These are phyloP conservation scores for Penicillium sp. DNA, from an alignment of 2,329 filamentous ascomycete species.

Conservation along the genomic window DNA sequence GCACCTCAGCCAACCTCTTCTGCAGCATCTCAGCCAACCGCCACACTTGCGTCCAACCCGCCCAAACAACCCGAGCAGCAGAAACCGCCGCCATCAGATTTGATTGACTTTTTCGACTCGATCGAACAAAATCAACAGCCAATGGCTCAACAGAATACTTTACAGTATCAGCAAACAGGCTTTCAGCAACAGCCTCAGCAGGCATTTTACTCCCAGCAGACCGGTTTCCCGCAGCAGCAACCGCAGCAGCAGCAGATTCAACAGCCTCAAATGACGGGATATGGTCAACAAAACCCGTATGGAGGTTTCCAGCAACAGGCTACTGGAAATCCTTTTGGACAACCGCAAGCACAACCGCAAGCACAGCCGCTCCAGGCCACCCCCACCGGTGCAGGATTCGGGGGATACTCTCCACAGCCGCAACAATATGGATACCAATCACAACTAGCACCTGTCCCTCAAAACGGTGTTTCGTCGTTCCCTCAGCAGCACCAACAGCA, in stretches of 20 bases:
- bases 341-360: conserved; percentile 30
- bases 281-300: conserved; percentile 34
- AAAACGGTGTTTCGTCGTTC: conserved; percentile 54
- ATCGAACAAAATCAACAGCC: conserved; percentile 87
- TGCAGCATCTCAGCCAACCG: conserved; percentile 23
- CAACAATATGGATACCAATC: conserved; percentile 58
- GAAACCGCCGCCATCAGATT: conserved; percentile 61
- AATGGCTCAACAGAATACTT: conserved; percentile 54
- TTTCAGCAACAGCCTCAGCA: conserved; percentile 44
- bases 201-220: conserved; percentile 41
- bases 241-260: conserved; percentile 17
- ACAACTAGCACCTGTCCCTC: conserved; percentile 51
- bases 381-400: conserved; percentile 79
- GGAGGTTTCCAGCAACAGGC: conserved; percentile 32
- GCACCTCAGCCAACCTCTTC: conserved; percentile 27
- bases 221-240: conserved; percentile 40
- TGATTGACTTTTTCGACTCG: conserved; percentile 94
- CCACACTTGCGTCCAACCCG: conserved; percentile 27
- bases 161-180: conserved; percentile 42
- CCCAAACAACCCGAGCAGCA: conserved; percentile 36
- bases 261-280: conserved; percentile 44
- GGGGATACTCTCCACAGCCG: conserved; percentile 74
- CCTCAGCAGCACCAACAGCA: conserved; percentile 45
- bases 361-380: conserved; percentile 58
- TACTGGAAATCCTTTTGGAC: conserved; percentile 42